Evolutionary conservation across 2,329 filamentous ascomycete species (phyloP), one percentile per base, ranked within the genome.

Genomic region (Curvularia sp.): DNA sequence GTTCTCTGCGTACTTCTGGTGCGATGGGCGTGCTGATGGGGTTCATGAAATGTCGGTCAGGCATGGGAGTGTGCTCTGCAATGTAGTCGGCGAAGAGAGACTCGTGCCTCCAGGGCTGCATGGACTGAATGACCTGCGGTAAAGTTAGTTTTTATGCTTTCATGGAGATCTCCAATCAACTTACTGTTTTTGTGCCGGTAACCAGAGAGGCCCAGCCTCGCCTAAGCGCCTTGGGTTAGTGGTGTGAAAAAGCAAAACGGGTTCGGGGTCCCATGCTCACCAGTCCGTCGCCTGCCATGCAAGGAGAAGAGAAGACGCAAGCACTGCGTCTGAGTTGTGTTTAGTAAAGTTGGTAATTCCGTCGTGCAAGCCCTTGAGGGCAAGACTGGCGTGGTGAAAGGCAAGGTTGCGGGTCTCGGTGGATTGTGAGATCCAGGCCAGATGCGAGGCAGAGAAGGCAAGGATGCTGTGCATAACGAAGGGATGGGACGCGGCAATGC

Each of bases 241-340:
- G 20, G 35, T 43, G 13, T 33, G 31, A 41, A 38, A n/a, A 10
- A 24, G 9, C 15, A 3, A 20, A 49, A 26, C 12, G 46, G 20
- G 15, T 12, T 42, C 22, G 35, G 20, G 13, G 5, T 18, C 12
- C 26, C n/a, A 31, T 81, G 89, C 55, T 83, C 85, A 96, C 94
- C 93, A 98, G 81, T 98, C 94, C 60, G 89, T 95, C 55, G 92
- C 91, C 81, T 98, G 94, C 93, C 95, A 98, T 38, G 93, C 96
- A 49, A 99, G 85, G 48, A 98, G 86, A 44, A 97, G 87, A 26
- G 94, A 97, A 31, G 93, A 92, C 26, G 93, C 94, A 54, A 99
- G 85, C 62, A 97, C 89, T 43, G 93, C 93, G 78, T 99, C 94
- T 1, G 92, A 94, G 61, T 93, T 96, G 52, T 90, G 88, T 68